Evolutionary conservation across 257 asterid genomes (phyloP).

Genomic region (Verbascum thapsus): DNA sequence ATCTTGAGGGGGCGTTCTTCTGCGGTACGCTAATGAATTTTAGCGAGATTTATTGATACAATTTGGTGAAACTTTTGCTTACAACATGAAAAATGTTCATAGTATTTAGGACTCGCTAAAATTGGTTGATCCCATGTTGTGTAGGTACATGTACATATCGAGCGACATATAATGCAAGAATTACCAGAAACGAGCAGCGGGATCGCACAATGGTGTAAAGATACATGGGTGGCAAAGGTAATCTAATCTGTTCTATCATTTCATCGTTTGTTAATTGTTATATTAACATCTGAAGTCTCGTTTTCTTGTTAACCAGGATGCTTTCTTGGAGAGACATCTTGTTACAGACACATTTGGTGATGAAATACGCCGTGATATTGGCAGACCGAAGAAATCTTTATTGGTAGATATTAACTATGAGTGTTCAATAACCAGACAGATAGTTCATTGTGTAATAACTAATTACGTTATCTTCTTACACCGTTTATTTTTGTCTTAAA

Average conservation of each 20-base stretch:
- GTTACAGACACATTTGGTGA: slow-evolving; percentile 61
- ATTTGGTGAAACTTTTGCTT: not conserved
- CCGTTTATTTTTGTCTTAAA: not conserved
- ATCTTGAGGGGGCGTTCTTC: slow-evolving; percentile 74
- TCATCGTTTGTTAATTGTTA: too few relatives aligned
- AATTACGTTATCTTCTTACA: not conserved
- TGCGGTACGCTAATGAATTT: slow-evolving; percentile 48
- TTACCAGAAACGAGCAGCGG: slow-evolving; percentile 70
- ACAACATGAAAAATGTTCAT: not conserved
- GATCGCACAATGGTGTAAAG: slow-evolving; percentile 92
- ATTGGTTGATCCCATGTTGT: slow-evolving; percentile 18
- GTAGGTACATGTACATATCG: slow-evolving; percentile 81
- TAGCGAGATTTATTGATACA: slow-evolving; percentile 15
- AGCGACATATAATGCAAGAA: slow-evolving; percentile 64
- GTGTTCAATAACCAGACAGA: not conserved
- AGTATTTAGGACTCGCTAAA: slow-evolving; percentile 25
- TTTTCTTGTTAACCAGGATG: slow-evolving; percentile 50
- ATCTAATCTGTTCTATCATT: too few relatives aligned
- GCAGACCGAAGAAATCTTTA: slow-evolving; percentile 66
- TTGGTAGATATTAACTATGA: slow-evolving; percentile 51
- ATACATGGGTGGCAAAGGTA: slow-evolving; percentile 77
- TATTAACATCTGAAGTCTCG: not conserved
- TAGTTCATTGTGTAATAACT: not conserved
- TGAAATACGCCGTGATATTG: slow-evolving; percentile 43
- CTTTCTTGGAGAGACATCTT: slow-evolving; percentile 69